Base-by-base conservation (phyloP, 768 basidiomycete species). In the Mycena albidolilacea region DNA sequence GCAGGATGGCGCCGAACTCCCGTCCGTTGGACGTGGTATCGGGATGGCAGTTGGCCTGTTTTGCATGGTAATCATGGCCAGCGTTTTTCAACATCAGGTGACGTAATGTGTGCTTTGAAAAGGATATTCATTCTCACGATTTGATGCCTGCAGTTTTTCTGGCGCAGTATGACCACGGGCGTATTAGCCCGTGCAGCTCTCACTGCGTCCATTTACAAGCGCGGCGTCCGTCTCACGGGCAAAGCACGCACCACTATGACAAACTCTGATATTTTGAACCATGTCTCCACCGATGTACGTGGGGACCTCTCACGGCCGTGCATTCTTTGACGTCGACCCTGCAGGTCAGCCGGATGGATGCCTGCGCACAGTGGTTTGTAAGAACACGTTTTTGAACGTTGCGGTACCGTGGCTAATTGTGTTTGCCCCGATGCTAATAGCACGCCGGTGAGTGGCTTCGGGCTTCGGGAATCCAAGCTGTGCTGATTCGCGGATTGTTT, bases 341-440 rank as follows among this genome's bases (percentile, higher is more conserved):
- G 14, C 75, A 89, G 88, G 84, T 90, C 50, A 89, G 88, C 78
- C 84, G 90, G 54, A 83, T 91, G 57, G 90, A 91, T 75, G 84
- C 86, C 10, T 88, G 89, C 76, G 89, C 91, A 2, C 92, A 93
- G 80, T 94, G 91, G 91, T 92, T 92, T 85, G 89, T 90, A 77
- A 87, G 89, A 87, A 69, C 43, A 44, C 64, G 70, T 44, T 30
- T 52, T 67, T 43, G 46, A 65, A 65, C 68, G 23, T 50, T 57
- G 52, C 48, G 57, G 38, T 8, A 21, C 10, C 71, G 61, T 62
- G 17, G 39, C 60, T 68, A 62, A 70, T 65, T 10, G 35, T 38
- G 19, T 59, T 30, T 37, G 39, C 64, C 39, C 15, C 46, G 46
- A 50, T 64, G 43, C 67, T 50, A 60, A 12, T 77, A 87, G 86